Conservation (phyloP, 2,329 filamentous ascomycete species). For the Sclerotinia minor region DNA sequence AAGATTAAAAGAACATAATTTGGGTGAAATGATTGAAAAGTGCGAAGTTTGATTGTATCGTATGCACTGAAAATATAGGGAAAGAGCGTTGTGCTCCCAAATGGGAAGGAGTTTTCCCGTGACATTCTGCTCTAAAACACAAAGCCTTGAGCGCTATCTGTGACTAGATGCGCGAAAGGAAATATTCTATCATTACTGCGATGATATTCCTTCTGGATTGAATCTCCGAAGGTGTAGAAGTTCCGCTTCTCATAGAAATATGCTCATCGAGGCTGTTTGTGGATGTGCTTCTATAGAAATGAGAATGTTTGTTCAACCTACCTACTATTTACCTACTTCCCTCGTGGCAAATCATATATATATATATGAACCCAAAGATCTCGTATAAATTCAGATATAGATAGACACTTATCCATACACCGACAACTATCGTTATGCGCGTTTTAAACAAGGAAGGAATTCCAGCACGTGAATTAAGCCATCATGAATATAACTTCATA, state of each 20-base stretch:
- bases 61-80: background rate
- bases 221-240: no score
- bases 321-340: no score
- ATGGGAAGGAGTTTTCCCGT: background rate
- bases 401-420: background rate
- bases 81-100: background rate
- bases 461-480: background rate
- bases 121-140: background rate
- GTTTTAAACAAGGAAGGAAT: background rate
- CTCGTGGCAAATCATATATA: no score
- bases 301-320: background rate
- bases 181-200: no score
- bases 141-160: no score
- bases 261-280: background rate
- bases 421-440: background rate
- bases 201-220: no score
- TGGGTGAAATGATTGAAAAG: accelerated
- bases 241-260: no score
- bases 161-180: no score
- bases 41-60: background rate
- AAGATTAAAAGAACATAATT: background rate
- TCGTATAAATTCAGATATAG: background rate
- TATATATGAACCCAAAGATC: background rate
- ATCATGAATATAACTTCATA: background rate
- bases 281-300: background rate